A percentile compares a stretch with the other conserved stretches of the same genome.
These are phyloP conservation scores for Mycena albidolilacea DNA, from an alignment of 768 basidiomycete species.

Conservation along the genomic window DNA sequence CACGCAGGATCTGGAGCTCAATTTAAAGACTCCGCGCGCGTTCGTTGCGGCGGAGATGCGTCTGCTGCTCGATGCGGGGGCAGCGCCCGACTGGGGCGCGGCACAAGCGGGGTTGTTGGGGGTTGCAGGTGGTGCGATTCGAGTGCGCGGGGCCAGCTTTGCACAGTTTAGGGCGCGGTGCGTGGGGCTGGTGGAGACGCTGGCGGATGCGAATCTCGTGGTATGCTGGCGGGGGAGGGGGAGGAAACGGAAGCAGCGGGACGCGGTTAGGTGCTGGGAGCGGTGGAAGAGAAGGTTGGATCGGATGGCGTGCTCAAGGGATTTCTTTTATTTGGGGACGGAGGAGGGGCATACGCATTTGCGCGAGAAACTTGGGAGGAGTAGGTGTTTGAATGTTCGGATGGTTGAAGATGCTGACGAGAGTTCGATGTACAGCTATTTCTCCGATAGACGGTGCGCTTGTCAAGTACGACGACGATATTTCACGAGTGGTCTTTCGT, in stretches of 20 bases:
- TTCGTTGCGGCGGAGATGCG: constrained; percentile 22
- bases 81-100: constrained; percentile 3
- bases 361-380: constrained; percentile 19
- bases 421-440: constrained; percentile 1
- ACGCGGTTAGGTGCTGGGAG: constrained; percentile 23
- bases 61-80: background rate
- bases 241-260: constrained; percentile 38
- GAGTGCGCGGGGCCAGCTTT: constrained; percentile 13
- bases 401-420: background rate
- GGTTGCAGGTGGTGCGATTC: constrained; percentile 17
- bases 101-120: constrained; percentile 14
- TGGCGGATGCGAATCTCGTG: constrained; percentile 18
- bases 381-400: background rate
- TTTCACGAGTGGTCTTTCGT: constrained; percentile 30
- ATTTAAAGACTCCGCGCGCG: background rate
- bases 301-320: constrained; percentile 21
- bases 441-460: constrained; percentile 22
- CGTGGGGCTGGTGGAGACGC: constrained; percentile 21
- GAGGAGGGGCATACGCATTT: constrained; percentile 26
- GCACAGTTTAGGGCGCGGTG: constrained; percentile 19
- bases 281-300: constrained; percentile 23
- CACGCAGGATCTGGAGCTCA: background rate
- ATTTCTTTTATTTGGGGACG: constrained; percentile 31
- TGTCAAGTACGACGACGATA: constrained; percentile 26
- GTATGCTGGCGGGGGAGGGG: constrained; percentile 2